Evolutionary conservation across 805 yeast species (phyloP), one percentile per base, ranked within the genome.

Genomic region (Candida tammaniensis): DNA sequence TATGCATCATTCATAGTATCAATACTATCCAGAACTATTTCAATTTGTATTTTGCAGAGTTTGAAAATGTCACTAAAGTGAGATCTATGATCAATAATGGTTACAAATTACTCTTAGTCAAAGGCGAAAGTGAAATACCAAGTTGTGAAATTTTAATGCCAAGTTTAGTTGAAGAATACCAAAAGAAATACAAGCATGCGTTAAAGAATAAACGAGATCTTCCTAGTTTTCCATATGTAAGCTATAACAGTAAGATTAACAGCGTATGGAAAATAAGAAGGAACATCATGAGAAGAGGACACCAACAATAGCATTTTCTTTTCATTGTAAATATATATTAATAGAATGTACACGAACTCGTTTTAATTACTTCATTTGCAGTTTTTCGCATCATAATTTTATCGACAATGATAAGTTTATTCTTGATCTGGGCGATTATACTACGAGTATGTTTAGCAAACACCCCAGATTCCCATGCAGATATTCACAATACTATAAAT

Each of bases 121-220:
- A 82, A 42, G 88, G 86, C 1, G 72, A 76, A 27, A 76, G 84
- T 0, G 86, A 80, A 31, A 57, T 82, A 2, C 93, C 95, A 0
- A 51, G 71, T 0, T 64, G 72, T 49, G 86, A 79, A 40, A 35
- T 80, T 1, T 49, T 70, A 14, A 51, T 65, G 48, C 46, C 61
- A 37, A 37, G 30, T 2, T 28, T 60, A 7, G 29, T 59, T 4
- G 33, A 39, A 11, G 43, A 42, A 7, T 61, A 36, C 55, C 35
- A 46, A 20, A 53, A 46, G 7, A 44, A 31, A 22, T 33, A 28
- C 4, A 46, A 47, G 26, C 41, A 59, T n/a, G 25, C 38, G 13
- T 28, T 27, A 31, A 39, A 32, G 38, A 24, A 28, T 7, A 32
- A 37, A 15, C 35, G 28, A 12, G 24, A 35, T 11, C 16, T 35